Evolutionary conservation across 352 stramenopile genomes (phyloP), one percentile per base, ranked within the genome.

Genomic region (Salisapilia sapeloensis): DNA sequence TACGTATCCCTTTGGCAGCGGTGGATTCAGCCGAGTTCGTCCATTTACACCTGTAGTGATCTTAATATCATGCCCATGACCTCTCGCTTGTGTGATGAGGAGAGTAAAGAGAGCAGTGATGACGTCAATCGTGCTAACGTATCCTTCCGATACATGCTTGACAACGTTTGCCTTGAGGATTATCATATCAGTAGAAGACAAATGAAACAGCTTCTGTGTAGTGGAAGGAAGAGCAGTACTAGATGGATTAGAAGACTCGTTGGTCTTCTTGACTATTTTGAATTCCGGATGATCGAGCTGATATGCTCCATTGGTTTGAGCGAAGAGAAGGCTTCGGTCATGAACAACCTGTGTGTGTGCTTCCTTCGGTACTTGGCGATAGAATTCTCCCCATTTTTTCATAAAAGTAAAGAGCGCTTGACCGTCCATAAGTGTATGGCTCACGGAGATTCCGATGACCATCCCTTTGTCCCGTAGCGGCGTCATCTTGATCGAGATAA

Each of bases 371-470:
- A 76, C 30, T 0, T 37, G 40, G 23, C 51, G 57, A 40, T 72
- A 77, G 40, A 65, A 54, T 38, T 61, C 43, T 5, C 58, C 56
- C 60, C 64, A 81, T n/a, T 52, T 40, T 19, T 53, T 65, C 48
- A 69, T 64, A 31, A 81, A 72, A 6, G 53, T 77, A 45, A 77
- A 72, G 33, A 66, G 44, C 1, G 29, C 50, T 24, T 77, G 53
- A 6, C 44, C 58, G 20, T 80, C 64, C 10, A 77, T 42, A 19
- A 80, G 31, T 2, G 29, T 47, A 42, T 81, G 61, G 15, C 25
- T 63, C 23, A 45, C 32, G 34, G 70, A 45, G 14, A 74, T 15
- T 0, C 59, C 65, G 31, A 81, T 39, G 13, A 14, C 59, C 24
- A 81, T 32, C 0, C 65, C 56, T 6, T 54, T 61, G 24, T 77